Evolutionary conservation across 805 yeast species (phyloP), one percentile per base, ranked within the genome.

Genomic region (Saccharomycopsis sp.): DNA sequence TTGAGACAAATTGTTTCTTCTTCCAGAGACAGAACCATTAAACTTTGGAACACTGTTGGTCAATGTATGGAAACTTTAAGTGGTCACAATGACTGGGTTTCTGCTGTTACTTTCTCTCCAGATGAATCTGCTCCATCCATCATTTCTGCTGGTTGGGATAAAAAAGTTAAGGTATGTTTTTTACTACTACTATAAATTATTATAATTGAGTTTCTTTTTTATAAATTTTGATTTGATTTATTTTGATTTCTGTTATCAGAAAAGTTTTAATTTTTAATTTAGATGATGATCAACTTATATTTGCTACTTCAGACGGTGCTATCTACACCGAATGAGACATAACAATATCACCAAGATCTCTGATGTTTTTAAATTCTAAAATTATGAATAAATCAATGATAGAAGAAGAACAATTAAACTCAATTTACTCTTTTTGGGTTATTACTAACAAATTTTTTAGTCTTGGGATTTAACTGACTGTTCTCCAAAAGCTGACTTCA

Each of bases 221-320:
- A 19, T 40, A 13, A 19, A 21, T 37, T 9, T 14, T 38, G 21
- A 21, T 44, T 39, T 34, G 21, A 14, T 34, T 18, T 18, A 28
- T 21, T 35, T 25, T 41, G 21, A 17, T 32, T 33, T n/a, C 30
- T 44, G 21, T 34, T 49, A 44, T 39, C 10, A 10, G 26, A 10
- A 23, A 23, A 23, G 10, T 23, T 23, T 23, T 23, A 6, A 23
- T 23, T 23, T 23, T 23, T 23, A 13, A 34, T 20, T 59, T 63
- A 73, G 58, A 73, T 84, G 95, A 84, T 85, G 94, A 66, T 59
- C 48, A 56, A 52, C 55, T 58, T 62, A 80, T 89, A 92, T 92
- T 89, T 89, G 98, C 98, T 89, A 89, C 98, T 89, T 89, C 96
- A 74, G 98, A 89, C 86, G 80, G 60, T 52, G 56, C n/a, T n/a